Evolutionary conservation across 129 eudicot species (phyloP), one percentile per base, ranked within the genome.

Genomic region (Kitagawia praeruptora): DNA sequence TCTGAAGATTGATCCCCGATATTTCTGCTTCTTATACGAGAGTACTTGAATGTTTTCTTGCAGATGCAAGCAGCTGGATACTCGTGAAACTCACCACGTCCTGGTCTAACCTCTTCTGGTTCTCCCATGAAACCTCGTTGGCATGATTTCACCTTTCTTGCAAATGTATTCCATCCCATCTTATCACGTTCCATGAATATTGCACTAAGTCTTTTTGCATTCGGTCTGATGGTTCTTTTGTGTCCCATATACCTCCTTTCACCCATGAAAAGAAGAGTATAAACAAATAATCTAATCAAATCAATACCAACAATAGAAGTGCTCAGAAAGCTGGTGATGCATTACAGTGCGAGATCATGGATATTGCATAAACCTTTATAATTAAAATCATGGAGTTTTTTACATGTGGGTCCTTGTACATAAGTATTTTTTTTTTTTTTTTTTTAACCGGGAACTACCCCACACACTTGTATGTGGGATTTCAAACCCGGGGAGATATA

Each of bases 231-330:
- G 41, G 99, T 95, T 82, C 99, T 89, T 83, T 92, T 95, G 71
- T 95, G 99, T 58, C 99, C 99, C 93, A 90, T 87, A 77, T 95
- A 95, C 87, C 98, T 92, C 97, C 98, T 95, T 37, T 87, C 74
- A 56, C 25, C 78, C 64, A 84, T 82, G 56, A 84, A 81, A 82
- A 79, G 63, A 72, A 34, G 13, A 76, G 42, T 34, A 75, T 58
- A 75, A 86, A 74, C 47, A 79, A 25, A 16, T n/a, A 13, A n/a
- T 44, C 18, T 44, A 13, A 27, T 5, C 15, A 42, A 73, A 75
- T 44, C 16, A 10, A 46, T 25, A 25, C 41, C 13, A 75, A 44
- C 41, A 46, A 75, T 45, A 25, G 8, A 69, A 42, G 46, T n/a
- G 18, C 41, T 31, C 28, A 42, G 34, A 48, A 80, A 37, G 37